Conservation (phyloP, 495 filamentous ascomycete species). For the Symbiotaphrina buchneri region DNA sequence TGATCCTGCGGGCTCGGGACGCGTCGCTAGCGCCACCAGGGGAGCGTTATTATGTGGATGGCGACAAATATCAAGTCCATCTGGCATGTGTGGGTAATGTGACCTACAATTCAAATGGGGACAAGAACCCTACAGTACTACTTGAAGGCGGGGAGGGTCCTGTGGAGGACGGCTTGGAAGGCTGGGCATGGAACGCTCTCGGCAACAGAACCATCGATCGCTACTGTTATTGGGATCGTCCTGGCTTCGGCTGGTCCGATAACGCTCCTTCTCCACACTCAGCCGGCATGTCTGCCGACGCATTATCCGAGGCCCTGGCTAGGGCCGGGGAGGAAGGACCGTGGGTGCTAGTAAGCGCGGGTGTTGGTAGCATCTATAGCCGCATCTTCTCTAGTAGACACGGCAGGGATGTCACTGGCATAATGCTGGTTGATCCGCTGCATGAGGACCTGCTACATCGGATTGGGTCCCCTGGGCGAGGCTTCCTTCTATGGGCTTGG, state of each 20-base stretch:
- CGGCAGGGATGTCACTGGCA: slow-evolving; percentile 40
- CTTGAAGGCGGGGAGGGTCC: slow-evolving; percentile 63
- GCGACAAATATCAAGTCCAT: slow-evolving; percentile 64
- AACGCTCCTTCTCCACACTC: slow-evolving; percentile 84
- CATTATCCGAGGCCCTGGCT: slow-evolving; percentile 62
- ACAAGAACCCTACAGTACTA: slow-evolving; percentile 43
- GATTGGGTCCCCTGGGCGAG: slow-evolving; percentile 40
- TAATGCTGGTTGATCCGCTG: slow-evolving; percentile 69
- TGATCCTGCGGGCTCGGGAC: slow-evolving; percentile 59
- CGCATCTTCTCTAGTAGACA: slow-evolving; percentile 78
- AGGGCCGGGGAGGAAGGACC: slow-evolving; percentile 65
- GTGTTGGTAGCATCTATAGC: slow-evolving; percentile 64
- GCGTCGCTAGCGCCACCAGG: slow-evolving; percentile 47
- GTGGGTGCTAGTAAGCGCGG: slow-evolving; percentile 52
- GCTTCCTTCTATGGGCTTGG: slow-evolving; percentile 67
- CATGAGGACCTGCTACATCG: slow-evolving; percentile 63
- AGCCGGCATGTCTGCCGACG: slow-evolving; percentile 73
- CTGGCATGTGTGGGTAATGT: slow-evolving; percentile 57
- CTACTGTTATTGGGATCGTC: slow-evolving; percentile 93
- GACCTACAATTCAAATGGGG: slow-evolving; percentile 21
- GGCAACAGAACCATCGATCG: slow-evolving; percentile 53
- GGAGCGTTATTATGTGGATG: slow-evolving; percentile 53
- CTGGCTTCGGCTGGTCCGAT: slow-evolving; percentile 77
- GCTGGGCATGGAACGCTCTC: slow-evolving; percentile 42
- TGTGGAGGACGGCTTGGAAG: slow-evolving; percentile 51